Conservation (phyloP, 495 filamentous ascomycete species). For the Aspergillus indologenus region DNA sequence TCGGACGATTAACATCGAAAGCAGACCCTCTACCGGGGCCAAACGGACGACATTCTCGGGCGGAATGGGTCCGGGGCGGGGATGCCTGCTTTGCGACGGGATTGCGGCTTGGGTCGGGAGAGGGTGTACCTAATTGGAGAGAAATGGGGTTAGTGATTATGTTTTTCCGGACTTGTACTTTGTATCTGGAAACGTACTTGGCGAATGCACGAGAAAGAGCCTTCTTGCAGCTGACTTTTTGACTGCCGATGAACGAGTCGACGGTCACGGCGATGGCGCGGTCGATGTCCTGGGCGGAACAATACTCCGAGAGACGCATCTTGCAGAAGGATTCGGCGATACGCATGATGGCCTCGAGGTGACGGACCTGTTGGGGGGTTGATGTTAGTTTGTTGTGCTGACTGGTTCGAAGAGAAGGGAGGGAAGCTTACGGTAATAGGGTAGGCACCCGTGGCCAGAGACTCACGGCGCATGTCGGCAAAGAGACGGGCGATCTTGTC, state of each 20-base stretch:
- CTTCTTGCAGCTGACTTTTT: conserved; percentile 98
- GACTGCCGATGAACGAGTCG: conserved; percentile 90
- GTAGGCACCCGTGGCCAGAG: conserved; percentile 88
- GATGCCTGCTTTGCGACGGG: conserved; percentile 44
- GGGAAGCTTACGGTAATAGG: conserved; percentile 81
- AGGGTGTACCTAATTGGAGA: conserved; percentile 40
- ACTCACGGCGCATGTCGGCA: conserved; percentile 93
- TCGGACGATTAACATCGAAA: neutral
- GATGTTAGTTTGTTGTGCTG: too few relatives aligned
- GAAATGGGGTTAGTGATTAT: conserved; percentile 18
- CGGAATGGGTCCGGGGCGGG: conserved; percentile 29
- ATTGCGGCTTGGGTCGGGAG: conserved; percentile 44
- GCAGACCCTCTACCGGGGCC: conserved; percentile 9
- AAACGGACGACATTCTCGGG: neutral
- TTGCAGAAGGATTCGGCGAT: conserved; percentile 90
- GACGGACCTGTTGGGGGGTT: conserved; percentile 68
- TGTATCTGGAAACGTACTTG: conserved; percentile 77
- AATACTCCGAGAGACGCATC: conserved; percentile 94
- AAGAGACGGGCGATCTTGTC: conserved; percentile 95
- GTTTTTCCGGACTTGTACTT: conserved; percentile 62
- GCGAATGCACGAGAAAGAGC: conserved; percentile 93
- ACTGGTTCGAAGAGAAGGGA: neutral
- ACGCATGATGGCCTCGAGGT: conserved; percentile 95
- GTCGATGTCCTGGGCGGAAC: conserved; percentile 85
- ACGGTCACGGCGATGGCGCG: conserved; percentile 96